Conservation (phyloP, 192 early-diverging fungal genomes). For the Podila verticillata region DNA sequence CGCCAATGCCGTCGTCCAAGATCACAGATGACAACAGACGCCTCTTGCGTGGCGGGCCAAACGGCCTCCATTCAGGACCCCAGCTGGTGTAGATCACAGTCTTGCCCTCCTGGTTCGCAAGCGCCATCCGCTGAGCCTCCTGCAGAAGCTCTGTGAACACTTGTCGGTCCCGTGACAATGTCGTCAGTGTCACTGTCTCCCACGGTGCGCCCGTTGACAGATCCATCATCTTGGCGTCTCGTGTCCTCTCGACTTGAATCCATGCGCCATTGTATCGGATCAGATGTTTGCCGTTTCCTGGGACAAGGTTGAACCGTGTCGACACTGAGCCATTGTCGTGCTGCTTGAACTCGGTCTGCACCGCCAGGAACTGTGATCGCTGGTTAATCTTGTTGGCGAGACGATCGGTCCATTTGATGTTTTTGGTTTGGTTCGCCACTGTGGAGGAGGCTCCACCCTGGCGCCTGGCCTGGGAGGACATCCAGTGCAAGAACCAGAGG, state of each 20-base stretch:
- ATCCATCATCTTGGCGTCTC: constrained; percentile 91
- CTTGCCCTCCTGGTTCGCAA: constrained; percentile 92
- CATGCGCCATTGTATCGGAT: constrained; percentile 84
- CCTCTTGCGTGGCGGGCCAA: constrained; percentile 90
- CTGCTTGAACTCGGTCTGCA: constrained; percentile 88
- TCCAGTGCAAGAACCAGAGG: constrained; percentile 95
- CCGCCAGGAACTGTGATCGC: constrained; percentile 79
- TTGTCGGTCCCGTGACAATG: constrained; percentile 80
- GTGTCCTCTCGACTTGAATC: constrained; percentile 84
- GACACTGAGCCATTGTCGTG: constrained; percentile 91
- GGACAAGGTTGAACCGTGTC: constrained; percentile 88
- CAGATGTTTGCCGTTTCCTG: constrained; percentile 92
- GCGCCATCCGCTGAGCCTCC: constrained; percentile 83
- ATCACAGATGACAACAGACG: constrained; percentile 78
- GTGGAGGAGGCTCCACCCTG: constrained; percentile 15
- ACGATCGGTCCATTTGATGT: constrained; percentile 45
- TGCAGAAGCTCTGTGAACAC: constrained; percentile 81
- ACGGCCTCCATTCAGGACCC: constrained; percentile 97
- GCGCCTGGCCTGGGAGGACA: constrained; percentile 66
- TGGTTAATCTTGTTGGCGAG: constrained; percentile 61
- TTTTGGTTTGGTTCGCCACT: not conserved
- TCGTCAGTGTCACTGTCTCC: constrained; percentile 95
- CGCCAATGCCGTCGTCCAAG: constrained; percentile 72
- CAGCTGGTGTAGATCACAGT: constrained; percentile 95
- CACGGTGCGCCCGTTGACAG: constrained; percentile 91